phyloP scores from a whole-genome alignment of 164 flowering plant genomes.

The Sextonia rubra region DNA sequence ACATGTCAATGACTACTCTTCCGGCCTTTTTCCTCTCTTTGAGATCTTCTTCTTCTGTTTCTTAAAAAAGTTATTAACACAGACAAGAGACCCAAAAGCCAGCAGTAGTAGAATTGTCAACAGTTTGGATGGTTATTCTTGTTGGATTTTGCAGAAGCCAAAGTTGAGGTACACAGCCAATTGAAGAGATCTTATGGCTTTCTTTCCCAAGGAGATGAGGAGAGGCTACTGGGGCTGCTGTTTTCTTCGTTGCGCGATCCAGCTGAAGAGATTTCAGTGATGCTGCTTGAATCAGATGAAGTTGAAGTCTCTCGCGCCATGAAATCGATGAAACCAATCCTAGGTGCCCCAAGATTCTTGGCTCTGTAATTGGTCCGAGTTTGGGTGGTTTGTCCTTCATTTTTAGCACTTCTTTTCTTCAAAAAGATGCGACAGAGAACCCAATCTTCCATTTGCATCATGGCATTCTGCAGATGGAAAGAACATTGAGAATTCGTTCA shows the following conservation, averaged over 20 bases:
- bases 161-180: constrained; percentile 17
- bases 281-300: constrained; percentile 27
- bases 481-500: neutral
- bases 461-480: constrained; percentile 19
- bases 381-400: constrained; percentile 11
- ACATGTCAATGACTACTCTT: neutral
- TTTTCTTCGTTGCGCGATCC: constrained; percentile 28
- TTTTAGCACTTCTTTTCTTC: constrained; percentile 32
- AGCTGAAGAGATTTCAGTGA: constrained; percentile 33
- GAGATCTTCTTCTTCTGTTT: neutral
- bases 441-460: constrained; percentile 43
- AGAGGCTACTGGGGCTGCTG: constrained; percentile 16
- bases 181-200: constrained; percentile 9
- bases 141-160: constrained; percentile 9
- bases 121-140: constrained; percentile 16
- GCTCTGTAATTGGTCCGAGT: constrained; percentile 8
- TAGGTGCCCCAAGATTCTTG: constrained; percentile 5
- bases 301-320: constrained; percentile 19
- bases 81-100: neutral
- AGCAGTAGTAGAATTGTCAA: constrained; percentile 3
- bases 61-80: neutral
- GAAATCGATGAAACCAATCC: constrained; percentile 26
- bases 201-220: constrained; percentile 15
- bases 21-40: neutral
- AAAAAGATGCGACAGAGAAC: constrained; percentile 52